Evolutionary conservation across 2,329 filamentous ascomycete genomes (phyloP).

Genomic region (Phialemoniopsis sp.): DNA sequence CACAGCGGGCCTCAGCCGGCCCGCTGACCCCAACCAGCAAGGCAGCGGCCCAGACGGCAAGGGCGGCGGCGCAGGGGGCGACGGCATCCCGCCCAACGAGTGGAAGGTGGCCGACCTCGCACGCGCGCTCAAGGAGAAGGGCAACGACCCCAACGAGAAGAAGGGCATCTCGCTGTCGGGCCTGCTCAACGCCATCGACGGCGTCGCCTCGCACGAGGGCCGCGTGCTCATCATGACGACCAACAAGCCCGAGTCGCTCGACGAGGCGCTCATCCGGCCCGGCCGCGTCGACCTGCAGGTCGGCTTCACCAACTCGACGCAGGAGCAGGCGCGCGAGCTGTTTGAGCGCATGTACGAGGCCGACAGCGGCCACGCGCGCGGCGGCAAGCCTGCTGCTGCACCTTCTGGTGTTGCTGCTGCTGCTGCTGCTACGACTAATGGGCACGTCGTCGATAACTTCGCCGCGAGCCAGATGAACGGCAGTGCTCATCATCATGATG

Average conservation of each 20-base stretch:
- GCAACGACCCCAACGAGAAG: conserved; percentile 26
- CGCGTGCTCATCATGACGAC: conserved; percentile 80
- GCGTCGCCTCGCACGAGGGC: conserved; percentile 75
- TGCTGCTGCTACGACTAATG: not conserved
- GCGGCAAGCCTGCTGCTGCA: conserved; percentile 4
- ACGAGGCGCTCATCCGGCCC: conserved; percentile 58
- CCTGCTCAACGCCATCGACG: conserved; percentile 79
- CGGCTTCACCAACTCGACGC: conserved; percentile 45
- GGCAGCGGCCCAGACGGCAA: conserved; percentile 7
- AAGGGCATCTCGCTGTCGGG: conserved; percentile 70
- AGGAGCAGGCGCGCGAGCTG: conserved; percentile 49
- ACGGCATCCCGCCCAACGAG: conserved; percentile 16
- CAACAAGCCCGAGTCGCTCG: conserved; percentile 69
- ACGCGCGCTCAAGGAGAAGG: conserved; percentile 36
- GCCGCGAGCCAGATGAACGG: conserved; percentile 6
- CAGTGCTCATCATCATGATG: not conserved
- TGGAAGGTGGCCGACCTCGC: conserved; percentile 34
- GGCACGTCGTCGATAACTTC: not conserved
- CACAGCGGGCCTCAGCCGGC: conserved; percentile 53
- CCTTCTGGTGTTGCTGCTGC: not conserved
- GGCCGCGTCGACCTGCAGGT: conserved; percentile 38
- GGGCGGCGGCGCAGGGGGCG: conserved; percentile 11
- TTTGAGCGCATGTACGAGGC: conserved; percentile 59
- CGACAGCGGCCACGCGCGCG: conserved; percentile 23
- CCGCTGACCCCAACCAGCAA: conserved; percentile 19